Conservation (phyloP, 768 basidiomycete species). For the Termitomyces sp. region DNA sequence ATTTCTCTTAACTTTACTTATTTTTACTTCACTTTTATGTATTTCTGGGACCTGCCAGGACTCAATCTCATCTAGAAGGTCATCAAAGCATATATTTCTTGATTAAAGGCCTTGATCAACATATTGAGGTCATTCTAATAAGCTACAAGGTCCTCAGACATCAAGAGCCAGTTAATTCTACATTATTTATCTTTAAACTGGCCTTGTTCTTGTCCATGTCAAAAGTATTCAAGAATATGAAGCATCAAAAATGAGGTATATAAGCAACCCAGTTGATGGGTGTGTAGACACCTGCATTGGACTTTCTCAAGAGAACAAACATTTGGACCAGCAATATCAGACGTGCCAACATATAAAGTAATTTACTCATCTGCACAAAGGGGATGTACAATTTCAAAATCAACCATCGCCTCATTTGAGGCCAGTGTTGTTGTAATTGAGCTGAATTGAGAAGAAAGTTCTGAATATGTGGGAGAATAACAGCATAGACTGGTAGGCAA, state of each 20-base stretch:
- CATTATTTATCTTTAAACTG: too few species aligned
- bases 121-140: too few species aligned
- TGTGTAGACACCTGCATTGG: background rate
- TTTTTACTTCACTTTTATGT: too few species aligned
- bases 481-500: background rate
- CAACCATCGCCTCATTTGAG: background rate
- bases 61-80: too few species aligned
- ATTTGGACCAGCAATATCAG: background rate
- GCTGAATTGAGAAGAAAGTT: background rate
- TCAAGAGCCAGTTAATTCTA: too few species aligned
- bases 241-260: background rate
- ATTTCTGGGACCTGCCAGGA: too few species aligned
- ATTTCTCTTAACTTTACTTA: too few species aligned
- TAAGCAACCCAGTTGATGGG: background rate
- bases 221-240: background rate
- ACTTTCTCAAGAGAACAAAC: background rate
- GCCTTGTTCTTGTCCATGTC: background rate
- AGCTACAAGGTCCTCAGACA: too few species aligned
- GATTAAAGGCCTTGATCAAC: too few species aligned
- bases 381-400: background rate
- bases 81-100: too few species aligned
- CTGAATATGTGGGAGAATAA: background rate
- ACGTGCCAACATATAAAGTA: background rate
- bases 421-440: background rate
- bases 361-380: background rate